Percentiles rank a stretch among this genome's conserved stretches.
phyloP scores from a whole-genome alignment of 2,329 filamentous ascomycete species.

The Hypoxylon sp. region DNA sequence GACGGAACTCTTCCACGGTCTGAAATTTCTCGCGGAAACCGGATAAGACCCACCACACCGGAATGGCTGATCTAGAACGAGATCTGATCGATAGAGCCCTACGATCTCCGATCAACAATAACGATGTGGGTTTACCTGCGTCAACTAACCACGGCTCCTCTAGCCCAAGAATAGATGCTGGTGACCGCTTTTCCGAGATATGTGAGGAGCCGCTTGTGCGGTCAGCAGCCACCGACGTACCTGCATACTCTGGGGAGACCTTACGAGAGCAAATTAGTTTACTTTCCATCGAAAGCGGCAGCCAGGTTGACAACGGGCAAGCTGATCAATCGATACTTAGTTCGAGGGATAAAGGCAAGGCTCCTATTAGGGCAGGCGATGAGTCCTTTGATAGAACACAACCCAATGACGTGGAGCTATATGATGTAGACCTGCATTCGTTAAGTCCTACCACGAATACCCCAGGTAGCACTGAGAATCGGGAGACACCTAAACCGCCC shows the following conservation, averaged over 20 bases:
- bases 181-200: neutral
- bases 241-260: neutral
- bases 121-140: neutral
- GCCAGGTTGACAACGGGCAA: slow-evolving; percentile 6
- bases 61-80: slow-evolving; percentile 32
- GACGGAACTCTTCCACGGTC: slow-evolving; percentile 9
- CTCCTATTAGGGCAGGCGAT: slow-evolving; percentile 16
- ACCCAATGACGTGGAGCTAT: slow-evolving; percentile 1
- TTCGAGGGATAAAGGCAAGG: slow-evolving; percentile 32
- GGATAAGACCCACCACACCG: slow-evolving; percentile 20
- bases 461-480: slow-evolving; percentile 12
- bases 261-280: slow-evolving; percentile 6
- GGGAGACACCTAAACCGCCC: neutral
- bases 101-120: slow-evolving; percentile 5
- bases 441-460: slow-evolving; percentile 1
- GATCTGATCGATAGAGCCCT: slow-evolving; percentile 23
- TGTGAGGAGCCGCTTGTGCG: neutral
- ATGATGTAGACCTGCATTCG: slow-evolving; percentile 8
- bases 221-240: slow-evolving; percentile 1
- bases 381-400: slow-evolving; percentile 1
- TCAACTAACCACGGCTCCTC: slow-evolving; percentile 1
- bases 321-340: slow-evolving; percentile 3
- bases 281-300: slow-evolving; percentile 8
- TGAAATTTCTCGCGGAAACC: slow-evolving; percentile 13
- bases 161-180: slow-evolving; percentile 1